Percentiles rank a stretch among this genome's conserved stretches.
Conservation (phyloP, 2,329 filamentous ascomycete species). For the Pseudogymnoascus sp. region DNA sequence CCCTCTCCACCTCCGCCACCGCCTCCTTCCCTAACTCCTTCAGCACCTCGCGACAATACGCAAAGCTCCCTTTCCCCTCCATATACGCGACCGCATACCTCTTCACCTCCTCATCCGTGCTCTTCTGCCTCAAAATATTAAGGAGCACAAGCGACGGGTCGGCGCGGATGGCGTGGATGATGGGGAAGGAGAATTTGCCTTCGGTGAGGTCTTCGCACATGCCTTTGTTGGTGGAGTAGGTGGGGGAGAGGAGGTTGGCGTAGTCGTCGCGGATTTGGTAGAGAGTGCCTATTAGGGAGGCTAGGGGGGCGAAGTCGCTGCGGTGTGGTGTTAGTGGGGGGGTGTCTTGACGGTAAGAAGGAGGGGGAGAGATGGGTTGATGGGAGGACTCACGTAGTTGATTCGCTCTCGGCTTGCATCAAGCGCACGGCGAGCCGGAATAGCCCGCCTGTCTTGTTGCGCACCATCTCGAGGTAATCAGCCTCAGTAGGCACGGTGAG, state of each 20-base stretch:
- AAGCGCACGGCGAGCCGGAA: slow-evolving; percentile 81
- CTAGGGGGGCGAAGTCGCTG: slow-evolving; percentile 72
- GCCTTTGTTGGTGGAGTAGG: slow-evolving; percentile 84
- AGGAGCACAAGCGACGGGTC: slow-evolving; percentile 76
- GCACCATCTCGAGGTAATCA: slow-evolving; percentile 91
- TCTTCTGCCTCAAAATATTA: slow-evolving; percentile 89
- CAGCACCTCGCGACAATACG: slow-evolving; percentile 69
- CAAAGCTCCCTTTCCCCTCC: slow-evolving; percentile 83
- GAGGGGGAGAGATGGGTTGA: slow-evolving; percentile 12
- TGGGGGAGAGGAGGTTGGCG: slow-evolving; percentile 69
- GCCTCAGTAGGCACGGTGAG: slow-evolving; percentile 78
- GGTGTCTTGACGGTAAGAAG: background rate
- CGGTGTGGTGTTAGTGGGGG: slow-evolving; percentile 12
- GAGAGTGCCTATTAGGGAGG: slow-evolving; percentile 77
- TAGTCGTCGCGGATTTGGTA: slow-evolving; percentile 95
- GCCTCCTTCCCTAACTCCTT: slow-evolving; percentile 59
- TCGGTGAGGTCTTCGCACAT: slow-evolving; percentile 93
- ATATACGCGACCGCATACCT: slow-evolving; percentile 86
- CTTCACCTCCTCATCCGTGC: slow-evolving; percentile 81
- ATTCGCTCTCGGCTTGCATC: slow-evolving; percentile 69
- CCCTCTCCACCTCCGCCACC: slow-evolving; percentile 53
- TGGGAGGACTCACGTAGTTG: slow-evolving; percentile 33
- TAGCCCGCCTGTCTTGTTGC: slow-evolving; percentile 82
- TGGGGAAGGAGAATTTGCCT: slow-evolving; percentile 93
- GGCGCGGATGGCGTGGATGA: slow-evolving; percentile 85